Evolutionary conservation across 169 alveolate species (phyloP).

Genomic region (Pseudocohnilembus persalinus): DNA sequence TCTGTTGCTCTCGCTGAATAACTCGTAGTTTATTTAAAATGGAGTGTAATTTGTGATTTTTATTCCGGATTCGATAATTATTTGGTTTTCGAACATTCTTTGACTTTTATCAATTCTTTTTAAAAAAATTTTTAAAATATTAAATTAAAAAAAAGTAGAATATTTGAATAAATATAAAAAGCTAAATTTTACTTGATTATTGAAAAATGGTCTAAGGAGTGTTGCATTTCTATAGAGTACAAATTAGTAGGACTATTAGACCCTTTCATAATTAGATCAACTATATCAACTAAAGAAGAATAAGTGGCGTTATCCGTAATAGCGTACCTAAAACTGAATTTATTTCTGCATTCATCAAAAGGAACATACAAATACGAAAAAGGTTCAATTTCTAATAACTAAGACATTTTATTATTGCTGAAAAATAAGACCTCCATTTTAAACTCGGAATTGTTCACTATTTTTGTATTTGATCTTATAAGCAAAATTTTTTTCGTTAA

Average conservation of each 20-base stretch:
- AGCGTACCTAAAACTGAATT: background rate
- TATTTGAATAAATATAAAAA: no score
- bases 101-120: background rate
- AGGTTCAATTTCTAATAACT: background rate
- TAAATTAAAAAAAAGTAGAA: no score
- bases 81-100: background rate
- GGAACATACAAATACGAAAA: background rate
- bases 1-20: background rate
- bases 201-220: background rate
- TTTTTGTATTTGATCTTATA: background rate
- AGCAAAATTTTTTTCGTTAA: background rate
- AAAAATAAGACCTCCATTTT: background rate
- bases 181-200: no score
- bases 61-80: constrained; percentile 1
- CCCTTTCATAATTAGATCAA: background rate
- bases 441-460: background rate
- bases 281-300: background rate
- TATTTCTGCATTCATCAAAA: background rate
- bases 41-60: constrained; percentile 18
- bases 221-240: background rate
- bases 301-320: background rate
- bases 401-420: background rate
- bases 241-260: background rate
- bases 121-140: no score
- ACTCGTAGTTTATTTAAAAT: background rate